Evolutionary conservation across 139 green algal species (phyloP).

Genomic region (Coelastrella sp.): DNA sequence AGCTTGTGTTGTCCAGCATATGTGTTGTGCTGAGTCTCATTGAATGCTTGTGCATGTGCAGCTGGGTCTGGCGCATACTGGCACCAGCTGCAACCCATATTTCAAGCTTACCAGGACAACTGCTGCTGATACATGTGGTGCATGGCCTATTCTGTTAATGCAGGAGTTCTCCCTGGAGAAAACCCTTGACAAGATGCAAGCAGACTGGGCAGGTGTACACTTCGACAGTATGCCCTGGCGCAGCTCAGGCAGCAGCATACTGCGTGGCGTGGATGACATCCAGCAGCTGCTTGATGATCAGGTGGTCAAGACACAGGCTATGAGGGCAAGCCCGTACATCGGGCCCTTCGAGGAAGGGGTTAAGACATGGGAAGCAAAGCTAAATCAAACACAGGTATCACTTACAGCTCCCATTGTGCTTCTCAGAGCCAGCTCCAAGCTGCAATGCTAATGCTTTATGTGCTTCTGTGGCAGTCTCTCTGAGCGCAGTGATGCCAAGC

Average conservation of each 20-base stretch:
- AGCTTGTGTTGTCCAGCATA: neutral
- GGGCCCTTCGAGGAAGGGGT: constrained; percentile 83
- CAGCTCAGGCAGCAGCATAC: constrained; percentile 72
- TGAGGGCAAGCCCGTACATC: constrained; percentile 85
- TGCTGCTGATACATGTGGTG: neutral
- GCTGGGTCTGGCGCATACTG: neutral
- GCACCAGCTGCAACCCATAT: neutral
- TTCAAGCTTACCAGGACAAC: neutral
- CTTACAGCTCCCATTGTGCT: neutral
- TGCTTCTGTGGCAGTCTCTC: neutral
- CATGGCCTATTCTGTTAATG: neutral
- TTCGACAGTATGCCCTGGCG: constrained; percentile 81
- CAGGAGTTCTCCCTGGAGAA: constrained; percentile 80
- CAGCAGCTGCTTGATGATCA: constrained; percentile 60
- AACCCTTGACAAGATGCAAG: constrained; percentile 88
- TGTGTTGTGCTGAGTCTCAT: neutral
- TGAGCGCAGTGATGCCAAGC: neutral
- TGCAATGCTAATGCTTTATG: too few relatives aligned
- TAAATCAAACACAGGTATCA: constrained; percentile 70
- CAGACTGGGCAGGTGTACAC: constrained; percentile 75
- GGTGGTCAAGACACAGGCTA: constrained; percentile 86
- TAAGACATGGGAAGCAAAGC: constrained; percentile 74
- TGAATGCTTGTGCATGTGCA: neutral
- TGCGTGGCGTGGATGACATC: constrained; percentile 78
- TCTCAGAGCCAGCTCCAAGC: too few relatives aligned